A percentile compares a stretch with the other conserved stretches of the same genome.
These are phyloP conservation scores for Mucor sp. DNA, from an alignment of 371 early-diverging fungal genomes.

Conservation along the genomic window DNA sequence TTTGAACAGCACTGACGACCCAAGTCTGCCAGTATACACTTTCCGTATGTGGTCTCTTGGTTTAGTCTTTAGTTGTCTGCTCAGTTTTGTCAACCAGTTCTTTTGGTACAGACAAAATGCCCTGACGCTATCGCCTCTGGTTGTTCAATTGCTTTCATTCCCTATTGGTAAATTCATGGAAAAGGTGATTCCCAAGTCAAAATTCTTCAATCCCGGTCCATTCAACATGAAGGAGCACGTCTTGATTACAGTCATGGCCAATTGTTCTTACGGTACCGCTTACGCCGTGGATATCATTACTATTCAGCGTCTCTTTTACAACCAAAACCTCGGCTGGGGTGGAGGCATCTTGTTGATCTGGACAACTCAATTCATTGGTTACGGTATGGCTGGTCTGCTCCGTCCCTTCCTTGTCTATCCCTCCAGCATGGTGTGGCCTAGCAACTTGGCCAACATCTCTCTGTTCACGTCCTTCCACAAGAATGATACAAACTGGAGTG, in stretches of 20 bases:
- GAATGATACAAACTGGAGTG: constrained; percentile 46
- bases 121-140: constrained; percentile 48
- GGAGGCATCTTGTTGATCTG: constrained; percentile 64
- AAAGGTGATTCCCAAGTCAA: constrained; percentile 50
- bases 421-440: constrained; percentile 87
- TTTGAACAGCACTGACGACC: constrained; percentile 59
- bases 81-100: constrained; percentile 76
- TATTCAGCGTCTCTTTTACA: constrained; percentile 65
- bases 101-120: constrained; percentile 73
- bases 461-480: constrained; percentile 76
- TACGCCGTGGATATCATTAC: constrained; percentile 78
- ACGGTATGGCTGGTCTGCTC: constrained; percentile 80
- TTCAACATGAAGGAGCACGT: constrained; percentile 90
- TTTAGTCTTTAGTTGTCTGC: constrained; percentile 55
- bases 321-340: constrained; percentile 62
- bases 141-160: constrained; percentile 62
- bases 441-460: constrained; percentile 70
- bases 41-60: constrained; percentile 78
- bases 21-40: constrained; percentile 74
- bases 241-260: constrained; percentile 70
- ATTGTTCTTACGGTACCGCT: constrained; percentile 56
- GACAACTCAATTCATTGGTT: constrained; percentile 80
- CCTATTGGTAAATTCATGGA: constrained; percentile 72
- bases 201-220: constrained; percentile 78
- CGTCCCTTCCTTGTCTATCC: constrained; percentile 81